phyloP scores from a whole-genome alignment of 257 asterid species.

The Nicotiana benthamiana region DNA sequence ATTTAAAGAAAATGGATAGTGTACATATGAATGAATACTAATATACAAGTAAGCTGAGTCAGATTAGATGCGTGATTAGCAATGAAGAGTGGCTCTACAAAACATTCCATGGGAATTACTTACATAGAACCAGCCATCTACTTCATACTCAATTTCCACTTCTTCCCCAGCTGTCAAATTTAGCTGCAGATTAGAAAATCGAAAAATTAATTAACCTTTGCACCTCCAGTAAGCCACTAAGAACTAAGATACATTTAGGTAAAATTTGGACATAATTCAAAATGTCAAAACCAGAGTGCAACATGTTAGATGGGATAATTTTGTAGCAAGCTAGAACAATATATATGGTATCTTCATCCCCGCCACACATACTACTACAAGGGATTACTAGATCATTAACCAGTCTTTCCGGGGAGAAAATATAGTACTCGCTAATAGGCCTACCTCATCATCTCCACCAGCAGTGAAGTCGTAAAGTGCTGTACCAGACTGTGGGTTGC shows the following conservation, averaged over 20 bases:
- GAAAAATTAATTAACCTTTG: slow-evolving; percentile 9
- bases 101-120: slow-evolving; percentile 30
- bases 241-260: neutral
- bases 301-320: neutral
- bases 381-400: slow-evolving; percentile 3
- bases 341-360: neutral
- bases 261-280: neutral
- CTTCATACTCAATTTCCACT: slow-evolving; percentile 89
- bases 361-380: neutral
- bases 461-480: slow-evolving; percentile 99
- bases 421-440: neutral
- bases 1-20: neutral
- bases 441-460: slow-evolving; percentile 99
- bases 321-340: neutral
- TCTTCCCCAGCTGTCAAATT: slow-evolving; percentile 92
- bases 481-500: slow-evolving; percentile 60
- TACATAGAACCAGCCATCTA: slow-evolving; percentile 98
- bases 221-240: neutral
- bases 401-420: neutral
- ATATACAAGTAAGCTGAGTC: neutral
- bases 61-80: neutral
- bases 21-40: neutral
- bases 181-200: slow-evolving; percentile 50
- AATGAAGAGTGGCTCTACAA: neutral
- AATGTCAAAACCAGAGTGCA: neutral